A percentile compares a stretch with the other conserved stretches of the same genome.
Conservation (phyloP, 2,329 filamentous ascomycete species). For the Fusarium floridanum region DNA sequence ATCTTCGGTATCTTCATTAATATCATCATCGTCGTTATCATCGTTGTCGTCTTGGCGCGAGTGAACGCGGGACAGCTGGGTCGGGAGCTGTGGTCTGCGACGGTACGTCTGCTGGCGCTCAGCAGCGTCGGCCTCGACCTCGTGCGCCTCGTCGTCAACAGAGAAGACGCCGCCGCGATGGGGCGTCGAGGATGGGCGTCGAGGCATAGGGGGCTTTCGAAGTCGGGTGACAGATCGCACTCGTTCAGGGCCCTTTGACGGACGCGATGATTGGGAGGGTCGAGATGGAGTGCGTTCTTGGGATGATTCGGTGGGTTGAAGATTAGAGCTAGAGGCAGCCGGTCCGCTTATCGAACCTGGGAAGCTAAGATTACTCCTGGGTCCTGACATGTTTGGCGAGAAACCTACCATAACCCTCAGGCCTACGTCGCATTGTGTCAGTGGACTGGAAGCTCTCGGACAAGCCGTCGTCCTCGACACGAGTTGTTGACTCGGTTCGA, state of each 20-base stretch:
- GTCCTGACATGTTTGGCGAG: slow-evolving; percentile 6
- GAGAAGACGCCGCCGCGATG: slow-evolving; percentile 90
- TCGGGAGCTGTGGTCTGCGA: slow-evolving; percentile 51
- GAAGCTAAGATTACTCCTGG: slow-evolving; percentile 28
- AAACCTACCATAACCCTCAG: slow-evolving; percentile 69
- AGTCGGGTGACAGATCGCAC: slow-evolving; percentile 63
- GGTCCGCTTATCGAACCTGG: slow-evolving; percentile 46
- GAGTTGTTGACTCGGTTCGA: slow-evolving; percentile 52
- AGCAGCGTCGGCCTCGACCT: slow-evolving; percentile 78
- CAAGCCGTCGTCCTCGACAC: slow-evolving; percentile 58
- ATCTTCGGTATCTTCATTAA: slow-evolving; percentile 38
- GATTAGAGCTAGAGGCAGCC: slow-evolving; percentile 45
- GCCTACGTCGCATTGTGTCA: slow-evolving; percentile 70
- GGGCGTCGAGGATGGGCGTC: slow-evolving; percentile 79
- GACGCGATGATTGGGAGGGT: slow-evolving; percentile 53
- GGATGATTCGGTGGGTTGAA: slow-evolving; percentile 52
- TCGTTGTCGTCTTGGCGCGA: slow-evolving; percentile 47
- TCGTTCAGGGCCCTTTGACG: slow-evolving; percentile 60
- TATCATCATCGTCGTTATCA: slow-evolving; percentile 28
- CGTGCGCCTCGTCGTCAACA: slow-evolving; percentile 86
- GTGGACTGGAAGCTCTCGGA: slow-evolving; percentile 70
- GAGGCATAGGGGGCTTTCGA: slow-evolving; percentile 79
- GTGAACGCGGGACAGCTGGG: slow-evolving; percentile 58
- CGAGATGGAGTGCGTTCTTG: slow-evolving; percentile 56
- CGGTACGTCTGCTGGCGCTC: slow-evolving; percentile 59